Evolutionary conservation across 495 filamentous ascomycete genomes (phyloP), one percentile per base, ranked within the genome.

Genomic region (Lineolata rhizophorae): DNA sequence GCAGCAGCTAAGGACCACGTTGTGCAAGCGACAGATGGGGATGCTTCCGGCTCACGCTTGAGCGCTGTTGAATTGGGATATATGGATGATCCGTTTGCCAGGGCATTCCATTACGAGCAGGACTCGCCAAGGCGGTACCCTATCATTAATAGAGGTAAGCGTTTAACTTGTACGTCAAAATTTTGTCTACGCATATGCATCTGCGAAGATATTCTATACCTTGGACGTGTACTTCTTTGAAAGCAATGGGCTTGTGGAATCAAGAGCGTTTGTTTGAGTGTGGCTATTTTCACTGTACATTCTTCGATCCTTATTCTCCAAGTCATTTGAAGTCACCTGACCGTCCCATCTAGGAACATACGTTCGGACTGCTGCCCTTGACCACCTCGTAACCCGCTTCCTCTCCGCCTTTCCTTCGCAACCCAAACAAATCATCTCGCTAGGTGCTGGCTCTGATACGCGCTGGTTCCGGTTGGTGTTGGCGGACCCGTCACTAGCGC

Each of bases 401-500:
- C 64, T 95, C 29, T 35, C 26, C 5, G 35, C 41, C 10, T 13
- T 20, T 14, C 40, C 45, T 3, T 27, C 29, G 11, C 28, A 39
- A 2, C 50, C 48, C 32, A 80, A 75, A 45, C 87, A 97, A 45
- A 85, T 97, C 31, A 67, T 95, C 33, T 94, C 83, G 2, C 67
- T 97, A 1, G 87, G 90, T 28, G 87, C 87, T 15, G 87, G 87
- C 12, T 83, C 85, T 4, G 87, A 97, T 44, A 97, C 87, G 5
- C 67, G 87, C 13, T 71, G 65, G 43, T 78, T 91, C 38, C 72
- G 81, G 15, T 58, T 84, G 26, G 54, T 70, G 20, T 37, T 37
- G 4, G 31, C 45, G 18, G 34, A 49, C 20, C 46, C 51, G 6
- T 25, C 22, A 25, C 15, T 32, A 9, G 10, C 15, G 8, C 6